Base-by-base conservation (phyloP, 306 rosid genomes). In the Luffa aegyptiaca region DNA sequence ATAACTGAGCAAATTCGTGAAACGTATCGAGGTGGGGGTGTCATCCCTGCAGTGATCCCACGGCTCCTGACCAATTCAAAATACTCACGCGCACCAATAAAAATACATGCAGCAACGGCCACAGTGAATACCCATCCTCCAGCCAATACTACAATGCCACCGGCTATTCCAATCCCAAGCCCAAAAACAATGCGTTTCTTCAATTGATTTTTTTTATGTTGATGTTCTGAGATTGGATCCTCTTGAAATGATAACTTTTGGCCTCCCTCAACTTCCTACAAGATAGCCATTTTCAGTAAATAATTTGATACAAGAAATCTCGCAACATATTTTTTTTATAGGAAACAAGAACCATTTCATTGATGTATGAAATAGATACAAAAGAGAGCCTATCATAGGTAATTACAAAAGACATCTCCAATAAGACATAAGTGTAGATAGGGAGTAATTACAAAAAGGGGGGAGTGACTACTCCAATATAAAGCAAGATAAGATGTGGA, bases 11-110 rank as follows among this genome's bases (percentile, higher is more conserved):
- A 95, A 78, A 84, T 93, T 78, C 86, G 91, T 39, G 99, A 95
- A 41, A 95, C 96, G 3, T 87, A 91, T 68, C 86, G 92, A n/a
- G 99, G 99, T 77, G 99, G 99, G 57, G 97, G 97, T 48, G 97
- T 89, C 97, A 95, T 95, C 87, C 99, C 97, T 44, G 76, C 93
- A 46, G 97, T 81, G 64, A 95, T 90, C 84, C 99, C 99, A 64
- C 12, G 87, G 87, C 99, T 95, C 75, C 94, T 84, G 81, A 95
- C 96, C 90, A 95, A 84, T 79, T 87, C 93, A 84, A 93, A 95
- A 82, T 93, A 95, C 82, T 95, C 99, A 6, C 94, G 92, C 45
- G 97, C 90, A 16, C 94, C 93, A 44, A 85, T 82, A 84, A 95
- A 91, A 61, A 90, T 88, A 82, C 78, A 87, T n/a, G 94, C 97